Evolutionary conservation across 441 rosid genomes (phyloP), one percentile per base, ranked within the genome.

Genomic region (Syzygium malaccense): DNA sequence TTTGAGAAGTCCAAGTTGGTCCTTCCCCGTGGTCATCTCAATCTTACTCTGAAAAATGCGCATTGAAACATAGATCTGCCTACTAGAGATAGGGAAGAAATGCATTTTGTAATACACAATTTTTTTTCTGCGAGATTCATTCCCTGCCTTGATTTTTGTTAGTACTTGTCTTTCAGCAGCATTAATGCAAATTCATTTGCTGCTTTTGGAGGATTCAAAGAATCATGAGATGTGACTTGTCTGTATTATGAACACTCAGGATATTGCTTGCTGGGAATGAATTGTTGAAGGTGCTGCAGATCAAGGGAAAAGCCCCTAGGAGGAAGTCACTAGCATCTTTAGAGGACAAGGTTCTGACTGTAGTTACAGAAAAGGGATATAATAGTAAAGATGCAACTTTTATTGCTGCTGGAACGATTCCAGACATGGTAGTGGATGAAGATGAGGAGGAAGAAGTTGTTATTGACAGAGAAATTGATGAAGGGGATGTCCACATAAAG

Each of bases 401-500:
- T 84, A 95, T 95, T 89, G 88, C 94, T 80, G 88, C 91, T 78
- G 99, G 96, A 92, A 90, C 95, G 84, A 91, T 92, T 85, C 94
- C 94, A 55, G 99, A 96, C 54, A 83, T 95, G 88, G 90, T 95
- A 88, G 98, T 96, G 92, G 97, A 95, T 87, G 99, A 98, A 92
- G 99, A 98, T 41, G 99, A 98, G 91, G 99, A 98, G 92, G 99
- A 98, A 90, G 99, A 97, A 94, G 95, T 96, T 91, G 96, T 98
- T 83, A 96, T 96, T 86, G 99, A 98, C 90, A 99, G 99, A 90
- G 99, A 98, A 92, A 97, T 96, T 89, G 98, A 98, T 93, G 99
- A 98, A 94, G 99, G 99, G 56, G 99, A 98, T 92, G 94, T 98
- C 92, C 99, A 96, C 92, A 98, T 98, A 90, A 96, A 95, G 94